Conservation (phyloP, 192 early-diverging fungal genomes). For the Fimicolochytrium jonesii region DNA sequence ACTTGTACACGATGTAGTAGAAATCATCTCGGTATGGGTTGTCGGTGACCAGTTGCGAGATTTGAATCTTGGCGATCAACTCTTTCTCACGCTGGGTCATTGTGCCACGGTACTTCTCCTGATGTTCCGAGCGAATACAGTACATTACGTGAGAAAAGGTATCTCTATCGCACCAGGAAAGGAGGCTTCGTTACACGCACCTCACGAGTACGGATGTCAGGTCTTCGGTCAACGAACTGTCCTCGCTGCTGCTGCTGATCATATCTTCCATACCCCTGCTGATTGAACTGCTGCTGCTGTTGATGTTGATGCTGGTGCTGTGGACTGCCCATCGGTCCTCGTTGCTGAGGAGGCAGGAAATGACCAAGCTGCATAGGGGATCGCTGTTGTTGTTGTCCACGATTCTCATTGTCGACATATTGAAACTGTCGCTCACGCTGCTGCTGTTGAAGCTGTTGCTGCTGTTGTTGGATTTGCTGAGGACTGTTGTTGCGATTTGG, state of each 20-base stretch:
- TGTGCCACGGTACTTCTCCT: slow-evolving; percentile 79
- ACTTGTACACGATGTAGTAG: slow-evolving; percentile 88
- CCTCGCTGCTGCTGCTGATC: slow-evolving; percentile 11
- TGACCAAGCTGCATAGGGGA: slow-evolving; percentile 24
- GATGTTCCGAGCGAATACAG: too few relatives aligned
- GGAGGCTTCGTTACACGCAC: slow-evolving; percentile 15
- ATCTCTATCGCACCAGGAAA: too few relatives aligned
- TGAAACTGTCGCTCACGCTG: slow-evolving; percentile 7
- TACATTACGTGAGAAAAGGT: too few relatives aligned
- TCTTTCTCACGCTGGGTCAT: slow-evolving; percentile 97
- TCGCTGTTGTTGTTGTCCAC: not conserved
- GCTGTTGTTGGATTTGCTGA: slow-evolving; percentile 11
- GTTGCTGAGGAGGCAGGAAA: slow-evolving; percentile 17
- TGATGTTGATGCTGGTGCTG: too few relatives aligned
- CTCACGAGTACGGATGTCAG: slow-evolving; percentile 21
- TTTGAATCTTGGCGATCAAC: slow-evolving; percentile 87
- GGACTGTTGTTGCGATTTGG: too few relatives aligned
- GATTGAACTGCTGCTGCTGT: not conserved
- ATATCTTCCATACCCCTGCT: slow-evolving; percentile 12
- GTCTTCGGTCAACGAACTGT: not conserved
- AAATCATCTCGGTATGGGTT: slow-evolving; percentile 94
- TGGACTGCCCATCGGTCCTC: not conserved
- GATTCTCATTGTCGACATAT: slow-evolving; percentile 5
- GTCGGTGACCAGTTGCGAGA: slow-evolving; percentile 88
- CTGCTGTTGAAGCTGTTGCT: slow-evolving; percentile 3